Evolutionary conservation across 805 yeast species (phyloP), one percentile per base, ranked within the genome.

Genomic region (Zygotorulaspora danielsina): DNA sequence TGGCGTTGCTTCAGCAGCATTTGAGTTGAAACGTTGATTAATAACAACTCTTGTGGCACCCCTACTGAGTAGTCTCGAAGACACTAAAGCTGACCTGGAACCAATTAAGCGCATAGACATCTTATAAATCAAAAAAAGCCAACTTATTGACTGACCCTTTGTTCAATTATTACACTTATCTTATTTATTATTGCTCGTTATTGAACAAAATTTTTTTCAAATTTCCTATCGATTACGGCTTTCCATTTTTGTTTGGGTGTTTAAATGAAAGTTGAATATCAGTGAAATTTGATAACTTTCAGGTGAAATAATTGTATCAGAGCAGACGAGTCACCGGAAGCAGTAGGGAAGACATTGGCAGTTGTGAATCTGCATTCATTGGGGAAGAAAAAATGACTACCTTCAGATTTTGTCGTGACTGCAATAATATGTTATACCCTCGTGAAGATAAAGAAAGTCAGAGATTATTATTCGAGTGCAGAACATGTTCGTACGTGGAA

Each of bases 391-490:
- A 21, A 20, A 86, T 85, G 95, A 87, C 95, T 55, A 87, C 96
- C 38, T 90, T 93, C 68, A 76, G 96, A 62, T 90, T 90, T 71
- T 90, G 98, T 66, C 81, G 93, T 55, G 95, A 90, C 61, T 90
- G 81, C 76, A 93, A 93, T 75, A 93, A 93, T 63, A 93, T 93
- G 98, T 75, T 93, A 67, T 93, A 93, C 63, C 98, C 98, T 15
- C 79, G 86, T 51, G 98, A 93, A 69, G 97, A 93, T 61, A 85
- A 83, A 57, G 86, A 81, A 42, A 71, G 76, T 49, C 64, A 57
- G 42, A 65, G 74, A 50, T 78, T 93, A 46, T 70, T 90, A 43
- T 93, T 85, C 62, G 89, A 94, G 43, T 93, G 98, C 67, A 79
- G 98, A 58, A 89, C 90, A 58, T 93, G 98, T 61, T 78, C 86